Evolutionary conservation across 345 rosid species (phyloP).

Genomic region (Moricandia moricandioides): DNA sequence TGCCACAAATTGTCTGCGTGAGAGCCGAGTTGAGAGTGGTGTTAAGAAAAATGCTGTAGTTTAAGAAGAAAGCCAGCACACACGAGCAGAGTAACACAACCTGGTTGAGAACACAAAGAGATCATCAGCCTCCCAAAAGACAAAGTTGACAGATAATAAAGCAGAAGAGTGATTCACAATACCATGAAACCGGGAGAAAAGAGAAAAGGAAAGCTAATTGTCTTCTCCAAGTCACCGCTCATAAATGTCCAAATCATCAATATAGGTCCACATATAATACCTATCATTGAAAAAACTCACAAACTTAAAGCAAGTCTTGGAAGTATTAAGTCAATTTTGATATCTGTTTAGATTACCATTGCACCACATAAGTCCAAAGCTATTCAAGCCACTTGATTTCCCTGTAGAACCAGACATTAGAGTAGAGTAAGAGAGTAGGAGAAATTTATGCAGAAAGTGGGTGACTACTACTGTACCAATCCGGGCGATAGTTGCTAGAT

Average conservation of each 20-base stretch:
- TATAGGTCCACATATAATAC: slow-evolving; percentile 77
- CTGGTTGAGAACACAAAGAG: slow-evolving; percentile 43
- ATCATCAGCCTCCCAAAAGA: slow-evolving; percentile 8
- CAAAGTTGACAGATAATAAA: neutral
- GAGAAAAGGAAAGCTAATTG: slow-evolving; percentile 64
- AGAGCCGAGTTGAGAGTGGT: slow-evolving; percentile 97
- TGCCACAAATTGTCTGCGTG: slow-evolving; percentile 96
- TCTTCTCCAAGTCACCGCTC: slow-evolving; percentile 67
- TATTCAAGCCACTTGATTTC: slow-evolving; percentile 93
- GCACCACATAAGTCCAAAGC: slow-evolving; percentile 99
- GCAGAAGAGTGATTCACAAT: slow-evolving; percentile 13
- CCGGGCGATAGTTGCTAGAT: slow-evolving; percentile 86
- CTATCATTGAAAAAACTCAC: slow-evolving; percentile 40
- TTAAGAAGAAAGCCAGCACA: slow-evolving; percentile 87
- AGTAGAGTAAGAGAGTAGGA: neutral
- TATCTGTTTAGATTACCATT: slow-evolving; percentile 53
- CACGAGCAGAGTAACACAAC: slow-evolving; percentile 75
- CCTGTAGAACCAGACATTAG: slow-evolving; percentile 48
- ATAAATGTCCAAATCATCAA: slow-evolving; percentile 82
- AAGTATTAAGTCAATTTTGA: neutral
- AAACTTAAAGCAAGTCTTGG: slow-evolving; percentile 19
- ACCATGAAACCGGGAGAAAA: slow-evolving; percentile 87
- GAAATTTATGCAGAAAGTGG: neutral
- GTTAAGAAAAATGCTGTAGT: slow-evolving; percentile 89
- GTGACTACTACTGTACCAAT: slow-evolving; percentile 49